Conservation (phyloP, 2,329 filamentous ascomycete genomes). For the Samsoniella hepiali region DNA sequence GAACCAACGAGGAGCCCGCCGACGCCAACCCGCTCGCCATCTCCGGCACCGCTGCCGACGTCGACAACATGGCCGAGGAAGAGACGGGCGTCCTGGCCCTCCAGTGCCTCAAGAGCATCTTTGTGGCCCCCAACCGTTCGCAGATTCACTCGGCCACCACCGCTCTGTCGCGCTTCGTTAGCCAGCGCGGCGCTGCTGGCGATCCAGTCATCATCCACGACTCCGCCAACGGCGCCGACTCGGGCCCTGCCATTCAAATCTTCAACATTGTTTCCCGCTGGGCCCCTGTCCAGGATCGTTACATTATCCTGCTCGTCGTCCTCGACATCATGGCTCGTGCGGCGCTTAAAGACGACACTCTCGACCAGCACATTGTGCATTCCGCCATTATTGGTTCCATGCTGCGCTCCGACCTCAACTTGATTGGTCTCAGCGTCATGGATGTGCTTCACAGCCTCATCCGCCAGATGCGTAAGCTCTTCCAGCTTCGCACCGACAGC, state of each 20-base stretch:
- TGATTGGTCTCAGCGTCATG: constrained; percentile 95
- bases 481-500: constrained; percentile 57
- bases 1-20: constrained; percentile 64
- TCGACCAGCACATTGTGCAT: constrained; percentile 72
- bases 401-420: constrained; percentile 81
- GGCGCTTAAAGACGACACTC: constrained; percentile 64
- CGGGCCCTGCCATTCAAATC: constrained; percentile 77
- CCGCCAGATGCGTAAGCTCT: constrained; percentile 73
- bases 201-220: constrained; percentile 52
- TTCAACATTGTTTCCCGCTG: constrained; percentile 78
- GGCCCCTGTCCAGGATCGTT: constrained; percentile 92
- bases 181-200: constrained; percentile 52
- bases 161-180: constrained; percentile 72
- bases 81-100: constrained; percentile 81
- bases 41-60: constrained; percentile 68
- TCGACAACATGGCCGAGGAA: constrained; percentile 85
- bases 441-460: constrained; percentile 85
- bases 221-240: constrained; percentile 41
- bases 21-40: constrained; percentile 65
- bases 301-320: constrained; percentile 78
- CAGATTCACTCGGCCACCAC: constrained; percentile 77
- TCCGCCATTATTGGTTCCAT: constrained; percentile 77
- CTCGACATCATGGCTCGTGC: constrained; percentile 72
- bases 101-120: constrained; percentile 82
- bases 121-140: constrained; percentile 73